These are phyloP conservation scores for Acanthochlamys bracteata DNA, from an alignment of 106 monocot species.

Conservation along the genomic window DNA sequence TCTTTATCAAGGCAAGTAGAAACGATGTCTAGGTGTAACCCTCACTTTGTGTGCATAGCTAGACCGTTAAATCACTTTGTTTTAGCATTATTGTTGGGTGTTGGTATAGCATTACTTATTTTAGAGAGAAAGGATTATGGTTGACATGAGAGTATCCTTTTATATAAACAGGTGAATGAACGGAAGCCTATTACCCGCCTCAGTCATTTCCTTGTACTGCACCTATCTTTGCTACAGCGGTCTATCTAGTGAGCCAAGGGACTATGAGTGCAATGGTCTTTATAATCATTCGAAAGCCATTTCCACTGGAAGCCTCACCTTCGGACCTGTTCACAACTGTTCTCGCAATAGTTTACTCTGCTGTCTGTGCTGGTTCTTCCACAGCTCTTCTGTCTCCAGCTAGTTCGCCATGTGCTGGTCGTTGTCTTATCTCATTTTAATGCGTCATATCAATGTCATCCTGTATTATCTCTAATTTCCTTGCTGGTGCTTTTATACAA, in stretches of 20 bases:
- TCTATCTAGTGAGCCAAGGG: constrained; percentile 91
- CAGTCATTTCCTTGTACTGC: constrained; percentile 85
- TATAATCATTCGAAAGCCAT: constrained; percentile 83
- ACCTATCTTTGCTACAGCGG: constrained; percentile 93
- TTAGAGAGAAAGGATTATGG: too few relatives aligned
- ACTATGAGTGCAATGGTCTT: constrained; percentile 89
- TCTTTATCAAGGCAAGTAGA: too few relatives aligned
- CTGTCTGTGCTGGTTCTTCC: constrained; percentile 98
- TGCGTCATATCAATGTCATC: too few relatives aligned
- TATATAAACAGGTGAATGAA: constrained; percentile 71
- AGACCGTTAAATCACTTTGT: too few relatives aligned
- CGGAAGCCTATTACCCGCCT: constrained; percentile 93
- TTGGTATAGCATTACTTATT: too few relatives aligned
- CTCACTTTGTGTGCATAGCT: too few relatives aligned
- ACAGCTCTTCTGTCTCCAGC: constrained; percentile 76
- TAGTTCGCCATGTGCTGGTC: constrained; percentile 72
- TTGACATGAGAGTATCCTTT: not conserved
- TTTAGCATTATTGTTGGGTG: too few relatives aligned
- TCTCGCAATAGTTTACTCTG: constrained; percentile 94
- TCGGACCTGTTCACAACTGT: constrained; percentile 89
- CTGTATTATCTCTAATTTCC: too few relatives aligned
- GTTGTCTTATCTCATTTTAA: constrained; percentile 2
- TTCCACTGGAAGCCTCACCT: constrained; percentile 86
- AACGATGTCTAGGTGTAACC: too few relatives aligned
- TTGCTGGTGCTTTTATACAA: not conserved